Conservation (phyloP, 495 filamentous ascomycete species). For the Hapsidospora chrysogenum region DNA sequence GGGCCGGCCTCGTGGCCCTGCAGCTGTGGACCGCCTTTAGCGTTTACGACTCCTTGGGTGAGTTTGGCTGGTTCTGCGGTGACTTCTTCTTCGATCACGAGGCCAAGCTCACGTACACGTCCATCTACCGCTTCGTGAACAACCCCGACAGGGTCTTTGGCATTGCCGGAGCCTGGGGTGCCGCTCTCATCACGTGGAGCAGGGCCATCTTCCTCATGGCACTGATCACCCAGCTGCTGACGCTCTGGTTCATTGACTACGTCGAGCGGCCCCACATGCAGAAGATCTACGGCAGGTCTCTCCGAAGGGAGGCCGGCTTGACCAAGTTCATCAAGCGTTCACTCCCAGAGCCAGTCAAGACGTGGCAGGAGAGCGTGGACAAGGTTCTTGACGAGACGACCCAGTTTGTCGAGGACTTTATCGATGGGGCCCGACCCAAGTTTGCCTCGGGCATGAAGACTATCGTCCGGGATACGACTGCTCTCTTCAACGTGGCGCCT, state of each 20-base stretch:
- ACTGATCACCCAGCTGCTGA: conserved; percentile 67
- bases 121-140: conserved; percentile 95
- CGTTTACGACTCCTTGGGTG: conserved; percentile 90
- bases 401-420: conserved; percentile 78
- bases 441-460: conserved; percentile 72
- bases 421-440: conserved; percentile 77
- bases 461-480: conserved; percentile 74
- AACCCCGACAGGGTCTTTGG: conserved; percentile 92
- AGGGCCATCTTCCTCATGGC: conserved; percentile 69
- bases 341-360: conserved; percentile 58
- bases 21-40: conserved; percentile 88
- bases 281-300: conserved; percentile 75
- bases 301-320: conserved; percentile 77
- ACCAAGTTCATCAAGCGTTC: conserved; percentile 78
- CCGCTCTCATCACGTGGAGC: conserved; percentile 82
- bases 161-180: conserved; percentile 89
- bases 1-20: conserved; percentile 61
- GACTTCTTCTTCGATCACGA: conserved; percentile 91
- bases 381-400: conserved; percentile 69
- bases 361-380: conserved; percentile 70
- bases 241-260: conserved; percentile 76
- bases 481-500: conserved; percentile 80
- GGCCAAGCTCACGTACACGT: conserved; percentile 81
- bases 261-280: conserved; percentile 98
- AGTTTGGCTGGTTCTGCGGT: conserved; percentile 98